Conservation (phyloP, 1,284 basidiomycete genomes). For the Sphagnurus paluster region DNA sequence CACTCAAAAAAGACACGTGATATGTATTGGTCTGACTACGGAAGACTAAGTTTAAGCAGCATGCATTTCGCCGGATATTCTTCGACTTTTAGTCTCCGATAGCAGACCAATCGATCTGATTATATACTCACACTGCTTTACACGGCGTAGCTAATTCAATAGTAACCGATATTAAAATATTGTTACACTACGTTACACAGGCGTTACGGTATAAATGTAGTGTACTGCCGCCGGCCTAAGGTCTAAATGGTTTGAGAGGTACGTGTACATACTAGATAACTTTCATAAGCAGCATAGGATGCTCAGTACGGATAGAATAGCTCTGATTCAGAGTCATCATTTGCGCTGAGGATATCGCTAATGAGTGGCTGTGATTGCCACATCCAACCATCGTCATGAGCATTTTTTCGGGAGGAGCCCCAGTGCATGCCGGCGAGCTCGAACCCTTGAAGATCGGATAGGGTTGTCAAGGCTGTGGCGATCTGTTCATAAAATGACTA, state of each 20-base stretch:
- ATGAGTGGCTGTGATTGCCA: slow-evolving; percentile 55
- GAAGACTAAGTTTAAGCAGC: too few species aligned
- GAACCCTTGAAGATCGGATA: slow-evolving; percentile 59
- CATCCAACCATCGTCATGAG: slow-evolving; percentile 36
- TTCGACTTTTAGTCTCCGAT: too few species aligned
- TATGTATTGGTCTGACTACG: too few species aligned
- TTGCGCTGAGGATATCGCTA: slow-evolving; percentile 27
- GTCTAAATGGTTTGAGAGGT: neutral
- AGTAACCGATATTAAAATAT: neutral
- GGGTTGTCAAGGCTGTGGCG: slow-evolving; percentile 51
- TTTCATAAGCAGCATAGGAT: neutral
- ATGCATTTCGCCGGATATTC: too few species aligned
- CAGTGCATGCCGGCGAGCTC: slow-evolving; percentile 76
- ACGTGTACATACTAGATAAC: neutral
- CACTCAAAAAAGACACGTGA: too few species aligned
- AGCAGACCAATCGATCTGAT: too few species aligned
- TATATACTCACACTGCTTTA: too few species aligned
- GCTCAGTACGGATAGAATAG: slow-evolving; percentile 40
- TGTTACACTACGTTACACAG: too few species aligned
- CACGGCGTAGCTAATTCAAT: neutral
- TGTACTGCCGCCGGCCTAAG: too few species aligned
- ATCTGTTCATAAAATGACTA: slow-evolving; percentile 63
- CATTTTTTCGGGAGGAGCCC: slow-evolving; percentile 43
- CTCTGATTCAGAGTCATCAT: slow-evolving; percentile 37
- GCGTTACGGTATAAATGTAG: too few species aligned